Conservation (phyloP, 2,329 filamentous ascomycete genomes). For the Immersiporthe knoxdaviesiana region DNA sequence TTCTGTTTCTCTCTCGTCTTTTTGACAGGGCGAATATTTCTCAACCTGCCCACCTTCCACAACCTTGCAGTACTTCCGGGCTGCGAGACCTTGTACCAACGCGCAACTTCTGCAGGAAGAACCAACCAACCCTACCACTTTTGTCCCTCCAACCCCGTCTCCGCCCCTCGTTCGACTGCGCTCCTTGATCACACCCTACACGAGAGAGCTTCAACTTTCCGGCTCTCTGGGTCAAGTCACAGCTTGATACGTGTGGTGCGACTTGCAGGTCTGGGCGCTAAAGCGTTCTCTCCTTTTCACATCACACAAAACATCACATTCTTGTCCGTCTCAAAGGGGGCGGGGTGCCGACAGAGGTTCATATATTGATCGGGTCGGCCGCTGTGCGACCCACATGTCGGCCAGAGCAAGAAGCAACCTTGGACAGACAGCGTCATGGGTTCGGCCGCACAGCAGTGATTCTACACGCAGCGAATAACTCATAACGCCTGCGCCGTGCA, state of each 20-base stretch:
- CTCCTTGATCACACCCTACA: constrained; percentile 20
- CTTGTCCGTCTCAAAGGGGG: background rate
- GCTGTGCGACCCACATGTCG: constrained; percentile 1
- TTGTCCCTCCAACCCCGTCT: background rate
- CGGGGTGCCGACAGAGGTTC: constrained; percentile 10
- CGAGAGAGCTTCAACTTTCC: background rate
- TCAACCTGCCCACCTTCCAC: constrained; percentile 10
- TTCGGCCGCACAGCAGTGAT: constrained; percentile 21
- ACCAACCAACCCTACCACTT: background rate
- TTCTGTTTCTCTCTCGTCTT: background rate
- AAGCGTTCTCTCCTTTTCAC: constrained; percentile 7
- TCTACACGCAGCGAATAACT: constrained; percentile 21
- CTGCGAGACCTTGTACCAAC: constrained; percentile 15
- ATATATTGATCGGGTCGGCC: constrained; percentile 22
- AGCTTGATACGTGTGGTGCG: background rate
- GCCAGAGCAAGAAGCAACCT: constrained; percentile 3
- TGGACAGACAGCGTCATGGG: constrained; percentile 10
- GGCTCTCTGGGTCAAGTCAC: constrained; percentile 9
- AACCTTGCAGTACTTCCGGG: constrained; percentile 1
- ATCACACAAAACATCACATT: constrained; percentile 24
- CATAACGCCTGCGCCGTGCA: constrained; percentile 1
- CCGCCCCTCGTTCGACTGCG: constrained; percentile 3
- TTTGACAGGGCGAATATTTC: background rate
- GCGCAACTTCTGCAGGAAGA: background rate
- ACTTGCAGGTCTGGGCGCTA: constrained; percentile 22